Evolutionary conservation across 805 yeast genomes (phyloP), one percentile per base, ranked within the genome.

Genomic region (Lachancea dasiensis): DNA sequence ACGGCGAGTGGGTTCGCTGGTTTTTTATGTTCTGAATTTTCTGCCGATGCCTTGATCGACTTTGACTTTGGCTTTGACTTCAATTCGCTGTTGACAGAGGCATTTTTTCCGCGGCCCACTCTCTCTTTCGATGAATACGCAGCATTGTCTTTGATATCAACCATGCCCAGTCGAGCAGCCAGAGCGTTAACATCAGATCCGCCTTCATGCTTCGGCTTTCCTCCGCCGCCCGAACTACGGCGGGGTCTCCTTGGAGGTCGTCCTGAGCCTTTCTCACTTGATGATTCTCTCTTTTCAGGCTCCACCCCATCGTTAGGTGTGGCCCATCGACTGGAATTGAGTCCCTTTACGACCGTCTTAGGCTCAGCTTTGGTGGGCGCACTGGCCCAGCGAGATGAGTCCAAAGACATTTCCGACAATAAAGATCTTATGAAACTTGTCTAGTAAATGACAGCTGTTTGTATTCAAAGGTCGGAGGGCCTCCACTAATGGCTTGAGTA

Each of bases 1-100:
- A 31, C 31, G 3, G 41, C 41, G 10, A 38, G 30, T n/a, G 41
- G 37, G 21, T 38, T 38, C 11, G 40, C 14, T 15, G 18, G 14
- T 10, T 21, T 38, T 13, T 11, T 26, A n/a, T 25, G 11, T 15
- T 13, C 33, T 10, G 31, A 11, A 15, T 5, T 15, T n/a, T 7
- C 17, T 14, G 31, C 5, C 19, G 6, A 5, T 5, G 31, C 7
- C 6, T 27, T 27, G 6, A n/a, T n/a, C n/a, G n/a, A n/a, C 31
- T n/a, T 8, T 14, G 6, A 6, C 6, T 22, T 7, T 30, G 6
- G 16, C 9, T 25, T 5, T 34, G n/a, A n/a, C n/a, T n/a, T n/a
- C n/a, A n/a, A n/a, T n/a, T n/a, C n/a, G n/a, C n/a, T n/a, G n/a
- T n/a, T n/a, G n/a, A n/a, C n/a, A n/a, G n/a, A n/a, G n/a, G n/a